Evolutionary conservation across 352 stramenopile species (phyloP), one percentile per base, ranked within the genome.

Genomic region (Phytophthora chlamydospora): DNA sequence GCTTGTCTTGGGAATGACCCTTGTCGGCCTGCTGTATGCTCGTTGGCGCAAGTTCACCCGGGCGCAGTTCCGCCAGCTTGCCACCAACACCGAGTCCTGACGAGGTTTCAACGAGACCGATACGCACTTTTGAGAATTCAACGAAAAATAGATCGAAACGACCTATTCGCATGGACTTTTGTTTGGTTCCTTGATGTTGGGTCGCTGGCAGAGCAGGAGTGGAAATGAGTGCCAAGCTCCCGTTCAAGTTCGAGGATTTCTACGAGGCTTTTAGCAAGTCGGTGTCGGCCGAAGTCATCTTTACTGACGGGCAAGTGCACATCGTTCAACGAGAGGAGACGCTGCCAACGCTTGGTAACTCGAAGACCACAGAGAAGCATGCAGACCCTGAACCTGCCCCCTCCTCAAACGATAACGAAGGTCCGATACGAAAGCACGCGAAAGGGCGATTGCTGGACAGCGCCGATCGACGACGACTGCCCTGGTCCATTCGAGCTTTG

Each of bases 221-320:
- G 16, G 31, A 65, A 50, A 69, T 68, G 61, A 50, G 33, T 56
- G 16, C 11, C 11, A 58, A 55, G 27, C 9, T n/a, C 24, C 43
- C 62, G 21, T 82, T 75, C 50, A 78, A 56, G 27, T 90, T 90
- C 38, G 81, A 89, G 4, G 79, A 85, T 14, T 90, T 90, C 50
- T 89, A 87, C 53, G 59, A 68, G 32, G 81, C 81, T 2, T 91
- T 91, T 57, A 64, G 77, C 40, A 81, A 77, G 45, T 91, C 81
- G 17, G 76, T 91, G 36, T 48, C 68, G 8, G 67, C 55, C 11
- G 71, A 86, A 47, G 62, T 80, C 16, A 44, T 71, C 14, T 71
- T 85, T 24, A 52, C 50, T 6, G 66, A 86, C 35, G 65, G 66
- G 3, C 62, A 83, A 58, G 53, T 85, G 11, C 68, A 74, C 41